Conservation (phyloP, 768 basidiomycete genomes). For the Hemileccinum rubropunctum region DNA sequence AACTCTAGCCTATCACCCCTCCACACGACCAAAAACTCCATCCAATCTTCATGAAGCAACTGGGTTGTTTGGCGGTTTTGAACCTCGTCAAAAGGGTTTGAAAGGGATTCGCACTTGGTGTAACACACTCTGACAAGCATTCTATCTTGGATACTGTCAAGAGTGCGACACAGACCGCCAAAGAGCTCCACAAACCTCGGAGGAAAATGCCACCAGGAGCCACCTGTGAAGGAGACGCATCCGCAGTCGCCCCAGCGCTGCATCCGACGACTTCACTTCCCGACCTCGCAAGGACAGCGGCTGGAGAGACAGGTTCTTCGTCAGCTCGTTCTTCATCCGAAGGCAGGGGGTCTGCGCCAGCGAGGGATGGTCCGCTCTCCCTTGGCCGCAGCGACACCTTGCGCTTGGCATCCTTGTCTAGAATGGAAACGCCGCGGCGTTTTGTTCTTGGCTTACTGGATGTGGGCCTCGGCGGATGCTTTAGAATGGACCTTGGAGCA, state of each 20-base stretch:
- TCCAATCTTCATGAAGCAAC: slow-evolving; percentile 63
- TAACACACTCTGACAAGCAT: slow-evolving; percentile 83
- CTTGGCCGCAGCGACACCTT: slow-evolving; percentile 11
- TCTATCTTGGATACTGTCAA: slow-evolving; percentile 56
- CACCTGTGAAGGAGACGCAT: slow-evolving; percentile 19
- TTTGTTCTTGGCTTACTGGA: slow-evolving; percentile 5
- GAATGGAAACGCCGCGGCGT: slow-evolving; percentile 12
- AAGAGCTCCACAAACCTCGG: slow-evolving; percentile 53
- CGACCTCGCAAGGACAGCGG: slow-evolving; percentile 63
- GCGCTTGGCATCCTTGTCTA: slow-evolving; percentile 11
- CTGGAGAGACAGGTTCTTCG: slow-evolving; percentile 50
- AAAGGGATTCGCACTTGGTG: slow-evolving; percentile 50
- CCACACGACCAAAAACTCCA: slow-evolving; percentile 87
- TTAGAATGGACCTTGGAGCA: slow-evolving; percentile 26
- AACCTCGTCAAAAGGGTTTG: slow-evolving; percentile 59
- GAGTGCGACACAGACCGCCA: not conserved
- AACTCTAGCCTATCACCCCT: slow-evolving; percentile 74
- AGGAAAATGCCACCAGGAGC: slow-evolving; percentile 59
- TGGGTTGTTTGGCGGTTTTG: slow-evolving; percentile 62
- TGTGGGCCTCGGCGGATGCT: slow-evolving; percentile 9
- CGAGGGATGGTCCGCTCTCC: slow-evolving; percentile 22
- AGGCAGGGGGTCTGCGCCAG: slow-evolving; percentile 14
- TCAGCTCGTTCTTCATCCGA: slow-evolving; percentile 8
- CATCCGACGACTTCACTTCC: slow-evolving; percentile 55
- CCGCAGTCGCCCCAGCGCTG: slow-evolving; percentile 57